phyloP scores from a whole-genome alignment of 2,329 filamentous ascomycete species.

The Aspergillus jensenii region DNA sequence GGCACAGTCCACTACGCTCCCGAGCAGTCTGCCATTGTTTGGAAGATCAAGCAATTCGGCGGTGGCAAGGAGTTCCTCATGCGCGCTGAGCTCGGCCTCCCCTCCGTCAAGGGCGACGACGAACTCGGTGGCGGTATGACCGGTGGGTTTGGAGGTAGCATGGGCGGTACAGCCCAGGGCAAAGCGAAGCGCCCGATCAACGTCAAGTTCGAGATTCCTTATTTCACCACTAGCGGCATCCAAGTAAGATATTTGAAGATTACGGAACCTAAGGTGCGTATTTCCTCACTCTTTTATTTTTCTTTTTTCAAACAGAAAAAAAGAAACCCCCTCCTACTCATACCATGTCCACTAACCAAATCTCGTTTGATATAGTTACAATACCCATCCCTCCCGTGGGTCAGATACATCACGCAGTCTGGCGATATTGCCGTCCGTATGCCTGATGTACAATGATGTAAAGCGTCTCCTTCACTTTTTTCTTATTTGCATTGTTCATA shows the following conservation, averaged over 20 bases:
- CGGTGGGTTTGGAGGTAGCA: slow-evolving; percentile 92
- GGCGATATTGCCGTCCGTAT: slow-evolving; percentile 93
- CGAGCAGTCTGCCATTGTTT: slow-evolving; percentile 95
- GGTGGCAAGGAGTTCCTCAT: slow-evolving; percentile 98
- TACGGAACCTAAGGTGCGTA: slow-evolving; percentile 94
- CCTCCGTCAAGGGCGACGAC: slow-evolving; percentile 91
- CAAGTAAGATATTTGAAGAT: slow-evolving; percentile 99
- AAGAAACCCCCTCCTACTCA: too few relatives aligned
- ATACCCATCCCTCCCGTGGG: slow-evolving; percentile 97
- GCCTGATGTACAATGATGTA: slow-evolving; percentile 75
- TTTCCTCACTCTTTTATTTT: neutral
- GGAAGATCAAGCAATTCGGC: slow-evolving; percentile 99
- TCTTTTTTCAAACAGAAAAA: too few relatives aligned
- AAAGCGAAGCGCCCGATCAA: slow-evolving; percentile 97
- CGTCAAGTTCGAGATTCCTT: slow-evolving; percentile 99
- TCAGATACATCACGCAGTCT: slow-evolving; percentile 97
- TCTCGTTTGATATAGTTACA: slow-evolving; percentile 65
- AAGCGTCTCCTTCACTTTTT: slow-evolving; percentile 7
- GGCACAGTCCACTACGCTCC: slow-evolving; percentile 96
- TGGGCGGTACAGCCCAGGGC: slow-evolving; percentile 81
- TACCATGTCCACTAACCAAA: neutral
- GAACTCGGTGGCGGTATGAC: slow-evolving; percentile 97
- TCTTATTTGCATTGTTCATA: neutral
- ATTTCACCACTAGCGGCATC: slow-evolving; percentile 99
- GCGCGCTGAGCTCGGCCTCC: slow-evolving; percentile 92